Evolutionary conservation across 2,329 filamentous ascomycete species (phyloP), one percentile per base, ranked within the genome.

Genomic region (Ceratocystis cubensis): DNA sequence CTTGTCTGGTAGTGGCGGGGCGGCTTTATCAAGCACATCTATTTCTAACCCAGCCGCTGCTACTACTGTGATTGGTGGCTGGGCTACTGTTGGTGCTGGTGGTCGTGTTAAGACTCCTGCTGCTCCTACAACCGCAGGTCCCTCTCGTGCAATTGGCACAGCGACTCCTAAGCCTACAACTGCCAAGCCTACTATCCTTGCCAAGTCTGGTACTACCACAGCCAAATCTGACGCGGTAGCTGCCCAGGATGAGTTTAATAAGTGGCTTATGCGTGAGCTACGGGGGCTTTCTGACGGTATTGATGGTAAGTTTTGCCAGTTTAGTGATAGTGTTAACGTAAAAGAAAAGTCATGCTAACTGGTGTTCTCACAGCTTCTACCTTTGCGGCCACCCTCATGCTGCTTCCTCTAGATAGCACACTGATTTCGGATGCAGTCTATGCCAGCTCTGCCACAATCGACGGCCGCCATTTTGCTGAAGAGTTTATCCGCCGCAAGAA

Each of bases 401-500:
- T 83, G 68, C 85, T 96, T 69, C 91, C 91, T 0, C 79, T 86
- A 0, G 91, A 96, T 67, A 79, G 84, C 15, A 84, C 88, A 68
- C 83, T 97, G 71, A 92, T 99, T 71, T 89, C 90, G 13, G 94
- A 97, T 73, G 88, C 88, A 7, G 88, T 97, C 25, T 96, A 97
- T 76, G 84, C 85, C 67, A 88, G 85, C 74, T 95, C 90, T 1
- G 88, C 87, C 72, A 95, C 92, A 0, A 89, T 99, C 76, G 91
- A 99, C 73, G 91, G 90, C 0, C 88, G 89, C 63, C 91, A 95
- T 73, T 97, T 97, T 73, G 91, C 91, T 0, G 89, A 96, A 68
- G 94, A 99, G 75, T 99, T 94, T 73, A 84, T 97, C 68, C 88
- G 92, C 44, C 91, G 93, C 72, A 93, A 92, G 78, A 95, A 89